Conservation (phyloP, 768 basidiomycete species). For the Trametes sanguinea region DNA sequence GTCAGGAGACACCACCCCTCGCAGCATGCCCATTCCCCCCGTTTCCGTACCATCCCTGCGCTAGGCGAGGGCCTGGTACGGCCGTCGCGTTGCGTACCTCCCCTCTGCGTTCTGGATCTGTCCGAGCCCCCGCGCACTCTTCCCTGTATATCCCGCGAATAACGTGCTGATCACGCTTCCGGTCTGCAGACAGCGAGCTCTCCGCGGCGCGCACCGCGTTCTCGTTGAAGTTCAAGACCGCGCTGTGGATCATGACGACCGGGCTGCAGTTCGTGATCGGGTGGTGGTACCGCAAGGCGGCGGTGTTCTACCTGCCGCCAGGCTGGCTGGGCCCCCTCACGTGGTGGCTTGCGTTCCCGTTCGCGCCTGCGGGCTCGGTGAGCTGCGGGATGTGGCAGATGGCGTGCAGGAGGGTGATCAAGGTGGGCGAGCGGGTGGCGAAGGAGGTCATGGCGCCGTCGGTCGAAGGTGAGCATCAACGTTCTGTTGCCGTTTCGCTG, state of each 20-base stretch:
- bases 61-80: neutral
- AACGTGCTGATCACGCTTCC: neutral
- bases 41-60: neutral
- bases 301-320: slow-evolving; percentile 90
- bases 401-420: slow-evolving; percentile 86
- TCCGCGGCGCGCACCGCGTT: slow-evolving; percentile 76
- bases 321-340: slow-evolving; percentile 88
- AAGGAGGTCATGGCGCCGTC: slow-evolving; percentile 49
- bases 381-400: slow-evolving; percentile 95
- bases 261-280: slow-evolving; percentile 82
- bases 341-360: slow-evolving; percentile 90
- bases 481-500: neutral
- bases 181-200: slow-evolving; percentile 64
- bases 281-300: slow-evolving; percentile 88
- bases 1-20: slow-evolving; percentile 1
- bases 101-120: neutral
- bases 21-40: neutral
- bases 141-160: neutral
- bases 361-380: slow-evolving; percentile 86
- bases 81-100: neutral
- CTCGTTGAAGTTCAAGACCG: slow-evolving; percentile 71
- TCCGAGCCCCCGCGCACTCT: slow-evolving; percentile 7
- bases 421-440: slow-evolving; percentile 70
- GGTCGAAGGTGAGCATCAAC: slow-evolving; percentile 35
- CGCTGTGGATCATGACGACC: slow-evolving; percentile 84